Base-by-base conservation (phyloP, 2,329 filamentous ascomycete species). In the Phaeosphaeria sp. region DNA sequence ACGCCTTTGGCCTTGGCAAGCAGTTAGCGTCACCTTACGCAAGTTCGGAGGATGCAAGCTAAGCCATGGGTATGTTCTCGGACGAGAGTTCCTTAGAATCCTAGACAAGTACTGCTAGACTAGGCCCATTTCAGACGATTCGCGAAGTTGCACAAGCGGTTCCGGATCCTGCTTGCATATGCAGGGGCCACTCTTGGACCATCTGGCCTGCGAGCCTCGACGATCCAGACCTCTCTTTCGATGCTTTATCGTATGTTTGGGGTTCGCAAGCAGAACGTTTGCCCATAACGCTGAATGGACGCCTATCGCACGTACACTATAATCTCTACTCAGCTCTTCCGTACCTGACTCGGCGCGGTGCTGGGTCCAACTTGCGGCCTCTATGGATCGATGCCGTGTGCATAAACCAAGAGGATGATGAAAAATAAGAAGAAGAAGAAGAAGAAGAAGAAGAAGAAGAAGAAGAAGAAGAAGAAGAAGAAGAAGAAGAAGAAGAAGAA, bases 321-420 rank as follows among this genome's bases (percentile, higher is more conserved):
- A 56, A 56, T 22, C 33, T 56, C 1, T 39, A 56, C n/a, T 42
- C 48, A 20, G 48, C 54, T 15, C 33, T 56, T 15, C 54, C 54
- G 13, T 52, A 25, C n/a, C 17, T 56, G 11, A 43, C 48, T 7
- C 25, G 6, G 21, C 54, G 54, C 3, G 20, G 2, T 13, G 20
- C n/a, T 5, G 18, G 17, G 4, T 23, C 6, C 2, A 11, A 36
- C 39, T 9, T 17, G 27, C 20, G 36, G 1, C 42, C 30, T 6
- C 43, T 52, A 39, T 52, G 50, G 50, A 23, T 52, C 10, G 50
- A 48, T 22, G 48, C 54, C n/a, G 36, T 56, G 6, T 52, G 54
- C 27, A 48, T 54, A 1, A 54, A 54, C 20, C 52, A 54, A 33
- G 17, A 13, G 4, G 46, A 54, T n/a, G 36, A 49, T 2, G 23